Percentiles rank a stretch among this genome's conserved stretches.
phyloP scores from a whole-genome alignment of 331 rosid species.

The Phaseolus coccineus region DNA sequence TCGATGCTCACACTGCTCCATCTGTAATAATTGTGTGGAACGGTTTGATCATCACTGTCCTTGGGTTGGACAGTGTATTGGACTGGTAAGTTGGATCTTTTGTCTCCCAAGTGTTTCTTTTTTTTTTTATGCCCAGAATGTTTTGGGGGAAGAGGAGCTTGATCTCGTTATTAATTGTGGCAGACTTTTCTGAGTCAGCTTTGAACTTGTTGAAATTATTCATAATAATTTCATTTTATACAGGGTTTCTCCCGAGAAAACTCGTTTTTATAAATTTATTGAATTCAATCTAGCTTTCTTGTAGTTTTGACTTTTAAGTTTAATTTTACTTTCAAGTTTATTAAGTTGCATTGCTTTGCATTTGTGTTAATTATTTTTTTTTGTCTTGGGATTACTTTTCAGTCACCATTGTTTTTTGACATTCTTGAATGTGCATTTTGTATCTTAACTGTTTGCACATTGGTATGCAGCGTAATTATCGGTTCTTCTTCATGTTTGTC shows the following conservation, averaged over 20 bases:
- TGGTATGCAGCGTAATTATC: slow-evolving; percentile 90
- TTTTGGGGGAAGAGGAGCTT: slow-evolving; percentile 1
- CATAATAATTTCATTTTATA: neutral
- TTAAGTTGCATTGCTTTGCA: too few species aligned
- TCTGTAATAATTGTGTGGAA: slow-evolving; percentile 95
- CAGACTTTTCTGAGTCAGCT: neutral
- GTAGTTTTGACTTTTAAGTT: neutral
- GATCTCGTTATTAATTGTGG: neutral
- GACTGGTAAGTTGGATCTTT: slow-evolving; percentile 70
- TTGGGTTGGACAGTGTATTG: slow-evolving; percentile 99
- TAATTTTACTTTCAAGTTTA: slow-evolving; percentile 21
- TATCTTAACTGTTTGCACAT: slow-evolving; percentile 44
- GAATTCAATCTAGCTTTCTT: neutral
- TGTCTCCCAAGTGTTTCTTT: neutral
- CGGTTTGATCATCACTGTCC: slow-evolving; percentile 98
- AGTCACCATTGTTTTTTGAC: neutral
- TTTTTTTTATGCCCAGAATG: neutral
- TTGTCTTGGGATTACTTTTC: slow-evolving; percentile 18
- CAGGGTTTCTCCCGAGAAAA: neutral
- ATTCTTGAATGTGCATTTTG: slow-evolving; percentile 28
- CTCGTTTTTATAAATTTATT: slow-evolving; percentile 13
- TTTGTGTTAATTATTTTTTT: neutral
- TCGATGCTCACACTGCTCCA: slow-evolving; percentile 97
- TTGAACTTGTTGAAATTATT: slow-evolving; percentile 1
- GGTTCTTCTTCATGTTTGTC: slow-evolving; percentile 99